A percentile compares a stretch with the other conserved stretches of the same genome.
These are phyloP conservation scores for Multifurca ochricompacta DNA, from an alignment of 768 basidiomycete species.

Conservation along the genomic window DNA sequence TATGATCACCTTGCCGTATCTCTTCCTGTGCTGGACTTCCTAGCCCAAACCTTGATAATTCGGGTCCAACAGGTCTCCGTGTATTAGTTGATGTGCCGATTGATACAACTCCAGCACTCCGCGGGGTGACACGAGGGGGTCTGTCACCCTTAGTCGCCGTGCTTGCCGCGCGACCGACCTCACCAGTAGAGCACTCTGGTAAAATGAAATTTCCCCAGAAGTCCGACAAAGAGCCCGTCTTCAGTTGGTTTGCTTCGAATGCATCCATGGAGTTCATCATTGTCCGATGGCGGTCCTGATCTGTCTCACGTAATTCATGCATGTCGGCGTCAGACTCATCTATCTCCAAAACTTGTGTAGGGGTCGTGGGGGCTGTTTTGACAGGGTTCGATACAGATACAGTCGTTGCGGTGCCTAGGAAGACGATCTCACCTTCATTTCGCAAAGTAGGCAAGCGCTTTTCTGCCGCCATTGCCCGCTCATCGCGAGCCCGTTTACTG, in stretches of 20 bases:
- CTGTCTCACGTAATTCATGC: slow-evolving; percentile 30
- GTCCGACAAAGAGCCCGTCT: slow-evolving; percentile 33
- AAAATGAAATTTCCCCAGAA: slow-evolving; percentile 48
- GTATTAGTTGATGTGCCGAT: not conserved
- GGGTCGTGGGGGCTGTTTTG: not conserved
- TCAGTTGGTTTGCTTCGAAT: slow-evolving; percentile 38
- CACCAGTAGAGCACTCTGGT: slow-evolving; percentile 18
- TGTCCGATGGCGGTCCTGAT: slow-evolving; percentile 42
- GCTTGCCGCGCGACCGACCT: not conserved
- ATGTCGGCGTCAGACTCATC: slow-evolving; percentile 12
- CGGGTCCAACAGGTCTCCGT: not conserved
- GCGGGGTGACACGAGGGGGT: not conserved
- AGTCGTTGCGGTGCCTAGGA: not conserved
- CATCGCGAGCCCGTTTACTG: slow-evolving; percentile 75
- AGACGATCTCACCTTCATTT: slow-evolving; percentile 25
- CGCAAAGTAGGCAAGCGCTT: slow-evolving; percentile 44
- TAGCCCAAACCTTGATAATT: slow-evolving; percentile 21
- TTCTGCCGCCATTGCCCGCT: slow-evolving; percentile 70
- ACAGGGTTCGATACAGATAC: not conserved
- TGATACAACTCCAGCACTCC: not conserved
- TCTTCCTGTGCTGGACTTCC: slow-evolving; percentile 32
- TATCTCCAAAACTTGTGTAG: not conserved
- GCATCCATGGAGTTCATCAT: slow-evolving; percentile 42
- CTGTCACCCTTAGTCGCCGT: not conserved
- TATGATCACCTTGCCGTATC: not conserved